Evolutionary conservation across 2,329 filamentous ascomycete species (phyloP), one percentile per base, ranked within the genome.

Genomic region (Biscogniauxia mediterranea): DNA sequence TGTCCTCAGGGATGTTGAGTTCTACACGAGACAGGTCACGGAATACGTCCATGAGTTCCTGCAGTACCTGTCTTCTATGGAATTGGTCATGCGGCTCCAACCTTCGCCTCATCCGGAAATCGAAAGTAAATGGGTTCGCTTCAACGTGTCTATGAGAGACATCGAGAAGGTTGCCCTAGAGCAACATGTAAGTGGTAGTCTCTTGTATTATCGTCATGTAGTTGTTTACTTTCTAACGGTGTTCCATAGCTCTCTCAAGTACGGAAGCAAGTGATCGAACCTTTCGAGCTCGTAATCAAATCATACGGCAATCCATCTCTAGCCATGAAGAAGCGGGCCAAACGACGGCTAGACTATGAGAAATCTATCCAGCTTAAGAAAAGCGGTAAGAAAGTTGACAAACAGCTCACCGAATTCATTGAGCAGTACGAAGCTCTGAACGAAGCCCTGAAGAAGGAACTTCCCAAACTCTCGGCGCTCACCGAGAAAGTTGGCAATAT

Each of bases 351-450:
- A 17, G 93, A 97, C 72, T 98, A 91, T 75, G 92, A 94, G 66
- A 90, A 90, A 68, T 92, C 86, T 68, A 88, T 91, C 70, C 86
- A 90, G 67, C 83, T 93, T 61, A 89, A 90, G 71, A 90, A 92
- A 52, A 83, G 86, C 38, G 92, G 92, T 64, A 93, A 96, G 75
- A 96, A 92, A 68, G 82, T 92, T 13, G 94, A 98, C 74, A 89
- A 92, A 70, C 95, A 94, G 74, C 89, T 93, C 3, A 81, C 85
- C 17, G 92, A 96, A 68, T 86, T 90, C 49, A 92, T 93, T 20
- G 92, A 97, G 70, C 90, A 96, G 73, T 99, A 97, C 75, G 85
- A 91, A 50, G 92, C 93, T 7, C 81, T 99, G 62, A 98, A 98
- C 72, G 92, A 97, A 64, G 92, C 94, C 0, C 82, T 98, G 62